phyloP scores from a whole-genome alignment of 352 stramenopile genomes.

The Globisporangium camurandrum region DNA sequence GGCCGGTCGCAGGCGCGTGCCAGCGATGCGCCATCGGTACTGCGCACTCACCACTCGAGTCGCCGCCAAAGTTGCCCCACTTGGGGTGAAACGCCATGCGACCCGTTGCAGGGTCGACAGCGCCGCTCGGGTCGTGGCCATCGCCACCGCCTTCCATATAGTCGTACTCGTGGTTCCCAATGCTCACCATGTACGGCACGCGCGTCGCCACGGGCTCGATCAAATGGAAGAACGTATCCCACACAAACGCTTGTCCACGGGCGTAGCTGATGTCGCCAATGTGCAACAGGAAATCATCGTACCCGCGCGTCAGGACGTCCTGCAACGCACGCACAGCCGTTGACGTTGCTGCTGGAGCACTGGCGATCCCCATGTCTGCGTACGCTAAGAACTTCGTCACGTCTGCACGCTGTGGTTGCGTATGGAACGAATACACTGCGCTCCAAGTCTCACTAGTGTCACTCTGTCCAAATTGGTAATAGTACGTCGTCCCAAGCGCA shows the following conservation, averaged over 20 bases:
- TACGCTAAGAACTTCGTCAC: constrained; percentile 73
- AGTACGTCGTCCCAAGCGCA: constrained; percentile 36
- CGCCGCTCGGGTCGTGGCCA: constrained; percentile 48
- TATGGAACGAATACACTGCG: constrained; percentile 26
- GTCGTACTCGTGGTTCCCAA: constrained; percentile 76
- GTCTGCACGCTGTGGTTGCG: background rate
- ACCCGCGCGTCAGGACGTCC: constrained; percentile 44
- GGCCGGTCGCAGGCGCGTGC: constrained; percentile 50
- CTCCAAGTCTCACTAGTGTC: constrained; percentile 35
- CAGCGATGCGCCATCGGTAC: constrained; percentile 65
- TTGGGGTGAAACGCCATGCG: constrained; percentile 46
- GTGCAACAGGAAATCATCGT: constrained; percentile 67
- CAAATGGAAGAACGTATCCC: constrained; percentile 71
- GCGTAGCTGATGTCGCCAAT: constrained; percentile 78
- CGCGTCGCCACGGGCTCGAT: constrained; percentile 61
- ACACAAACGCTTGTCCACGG: constrained; percentile 46
- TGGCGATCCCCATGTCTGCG: constrained; percentile 70
- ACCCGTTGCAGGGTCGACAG: constrained; percentile 22
- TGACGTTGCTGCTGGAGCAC: constrained; percentile 37
- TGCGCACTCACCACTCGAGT: constrained; percentile 57
- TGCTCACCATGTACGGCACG: constrained; percentile 73
- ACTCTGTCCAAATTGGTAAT: constrained; percentile 76
- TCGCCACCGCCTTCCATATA: constrained; percentile 49
- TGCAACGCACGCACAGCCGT: constrained; percentile 48
- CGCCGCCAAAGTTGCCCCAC: constrained; percentile 60